Evolutionary conservation across 2,329 filamentous ascomycete genomes (phyloP).

Genomic region (Calonectria henricotiae): DNA sequence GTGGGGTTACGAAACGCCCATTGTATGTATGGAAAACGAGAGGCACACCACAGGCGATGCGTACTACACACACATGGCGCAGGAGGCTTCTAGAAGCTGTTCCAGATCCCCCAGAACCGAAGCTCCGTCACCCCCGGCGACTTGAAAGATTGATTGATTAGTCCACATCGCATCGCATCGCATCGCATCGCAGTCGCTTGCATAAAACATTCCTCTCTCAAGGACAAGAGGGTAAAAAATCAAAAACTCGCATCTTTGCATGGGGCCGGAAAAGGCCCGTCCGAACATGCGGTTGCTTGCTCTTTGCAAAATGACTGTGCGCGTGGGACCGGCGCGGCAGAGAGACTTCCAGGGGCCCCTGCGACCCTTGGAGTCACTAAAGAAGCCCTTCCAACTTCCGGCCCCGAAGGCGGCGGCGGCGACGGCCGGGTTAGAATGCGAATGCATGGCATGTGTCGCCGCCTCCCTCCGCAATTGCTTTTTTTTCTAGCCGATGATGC

Average conservation of each 20-base stretch:
- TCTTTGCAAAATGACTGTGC: neutral
- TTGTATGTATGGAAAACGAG: neutral
- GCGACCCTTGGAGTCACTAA: conserved; percentile 18
- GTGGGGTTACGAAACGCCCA: conserved; percentile 1
- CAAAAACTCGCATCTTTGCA: neutral
- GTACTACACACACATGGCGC: neutral
- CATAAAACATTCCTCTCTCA: neutral
- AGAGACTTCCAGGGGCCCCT: conserved; percentile 20
- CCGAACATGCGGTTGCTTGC: conserved; percentile 20
- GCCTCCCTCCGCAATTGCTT: conserved; percentile 15
- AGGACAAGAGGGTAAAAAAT: neutral
- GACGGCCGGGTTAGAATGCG: neutral
- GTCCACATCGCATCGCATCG: neutral
- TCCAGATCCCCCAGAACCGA: neutral
- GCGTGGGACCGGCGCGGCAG: conserved; percentile 30
- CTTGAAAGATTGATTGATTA: conserved; percentile 1
- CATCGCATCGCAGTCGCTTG: neutral
- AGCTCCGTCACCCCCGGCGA: no score
- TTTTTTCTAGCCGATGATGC: conserved; percentile 26
- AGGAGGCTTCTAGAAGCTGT: neutral
- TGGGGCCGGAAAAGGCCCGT: conserved; percentile 37
- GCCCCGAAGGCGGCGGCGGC: conserved; percentile 3
- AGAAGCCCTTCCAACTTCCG: conserved; percentile 1
- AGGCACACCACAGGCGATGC: neutral
- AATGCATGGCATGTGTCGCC: conserved; percentile 19